These are phyloP conservation scores for Chionographis japonica DNA, from an alignment of 106 monocot genomes.

Conservation along the genomic window DNA sequence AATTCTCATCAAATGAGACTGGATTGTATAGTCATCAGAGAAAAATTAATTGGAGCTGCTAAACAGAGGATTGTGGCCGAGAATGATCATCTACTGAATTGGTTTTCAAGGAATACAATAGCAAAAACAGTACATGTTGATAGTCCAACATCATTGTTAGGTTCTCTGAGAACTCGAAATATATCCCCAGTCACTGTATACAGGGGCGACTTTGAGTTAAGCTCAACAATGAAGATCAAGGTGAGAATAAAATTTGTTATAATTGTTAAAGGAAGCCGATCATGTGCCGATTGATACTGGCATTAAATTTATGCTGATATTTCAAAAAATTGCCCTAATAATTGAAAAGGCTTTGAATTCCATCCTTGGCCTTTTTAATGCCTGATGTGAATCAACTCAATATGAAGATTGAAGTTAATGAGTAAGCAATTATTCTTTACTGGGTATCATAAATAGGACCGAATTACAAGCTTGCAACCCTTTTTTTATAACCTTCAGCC, in stretches of 20 bases:
- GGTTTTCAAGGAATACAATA: conserved; percentile 51
- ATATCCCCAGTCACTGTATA: conserved; percentile 81
- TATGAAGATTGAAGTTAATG: too few species aligned
- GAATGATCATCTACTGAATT: conserved; percentile 64
- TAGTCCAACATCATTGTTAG: conserved; percentile 62
- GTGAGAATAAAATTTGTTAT: conserved; percentile 21
- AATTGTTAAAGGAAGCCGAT: background rate
- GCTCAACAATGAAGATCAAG: conserved; percentile 94
- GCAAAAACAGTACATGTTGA: conserved; percentile 53
- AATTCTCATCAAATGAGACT: conserved; percentile 74
- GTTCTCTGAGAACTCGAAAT: conserved; percentile 82
- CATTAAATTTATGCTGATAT: too few species aligned
- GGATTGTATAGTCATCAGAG: conserved; percentile 68
- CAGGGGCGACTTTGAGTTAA: conserved; percentile 90
- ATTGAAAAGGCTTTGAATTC: too few species aligned
- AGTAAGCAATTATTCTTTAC: too few species aligned
- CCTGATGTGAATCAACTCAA: too few species aligned
- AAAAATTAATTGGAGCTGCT: conserved; percentile 15
- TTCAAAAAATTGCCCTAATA: too few species aligned
- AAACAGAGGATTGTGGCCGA: conserved; percentile 44
- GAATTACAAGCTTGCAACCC: too few species aligned
- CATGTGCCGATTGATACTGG: too few species aligned
- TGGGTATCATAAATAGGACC: too few species aligned
- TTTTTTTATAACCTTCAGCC: too few species aligned
- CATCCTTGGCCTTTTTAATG: too few species aligned